Base-by-base conservation (phyloP, 1,284 basidiomycete species). In the Trichosporon faecale region DNA sequence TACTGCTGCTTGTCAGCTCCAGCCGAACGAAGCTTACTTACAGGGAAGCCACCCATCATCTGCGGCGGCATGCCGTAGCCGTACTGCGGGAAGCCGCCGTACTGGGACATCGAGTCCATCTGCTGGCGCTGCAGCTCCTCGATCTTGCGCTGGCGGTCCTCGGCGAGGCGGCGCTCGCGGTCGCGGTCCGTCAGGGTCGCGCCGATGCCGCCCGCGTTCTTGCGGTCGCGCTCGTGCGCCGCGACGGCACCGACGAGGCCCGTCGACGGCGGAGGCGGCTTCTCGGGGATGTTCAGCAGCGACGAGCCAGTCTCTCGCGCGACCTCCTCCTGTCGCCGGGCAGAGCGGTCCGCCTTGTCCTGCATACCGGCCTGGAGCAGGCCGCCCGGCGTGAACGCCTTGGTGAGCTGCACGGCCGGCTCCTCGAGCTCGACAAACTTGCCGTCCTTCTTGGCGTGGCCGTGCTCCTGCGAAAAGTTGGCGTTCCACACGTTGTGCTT, bases 231-330 rank as follows among this genome's bases (percentile, higher is more conserved):
- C 84, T 99, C 95, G 82, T 97, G 94, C 21, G 91, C 93, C 29
- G 94, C 94, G 76, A 99, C 95, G 2, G 95, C 95, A 25, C 96
- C 96, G 63, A 99, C 88, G 44, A 99, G 88, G 46, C 97, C 97
- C 40, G 93, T 94, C 83, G 97, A 94, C 9, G 97, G 96, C 1
- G 94, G 94, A 3, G 94, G 94, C 0, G 95, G 94, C 82, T 97
- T 97, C 79, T 90, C 89, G 4, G 93, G 93, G 23, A 99, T 93
- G 79, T 95, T 95, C 84, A 99, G 91, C 68, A 99, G 87, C 11
- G 93, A 92, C 31, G 89, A 90, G 40, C 97, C 97, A 8, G 87
- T 89, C 82, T 95, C 94, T 61, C 95, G 88, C 6, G 96, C 96
- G 14, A 93, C 85, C 81, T 95, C 92, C 81, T 99, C 95, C 78